These are phyloP conservation scores for Antitrichia curtipendula DNA, from an alignment of 225 moss, liverwort and hornwort genomes.

Conservation along the genomic window DNA sequence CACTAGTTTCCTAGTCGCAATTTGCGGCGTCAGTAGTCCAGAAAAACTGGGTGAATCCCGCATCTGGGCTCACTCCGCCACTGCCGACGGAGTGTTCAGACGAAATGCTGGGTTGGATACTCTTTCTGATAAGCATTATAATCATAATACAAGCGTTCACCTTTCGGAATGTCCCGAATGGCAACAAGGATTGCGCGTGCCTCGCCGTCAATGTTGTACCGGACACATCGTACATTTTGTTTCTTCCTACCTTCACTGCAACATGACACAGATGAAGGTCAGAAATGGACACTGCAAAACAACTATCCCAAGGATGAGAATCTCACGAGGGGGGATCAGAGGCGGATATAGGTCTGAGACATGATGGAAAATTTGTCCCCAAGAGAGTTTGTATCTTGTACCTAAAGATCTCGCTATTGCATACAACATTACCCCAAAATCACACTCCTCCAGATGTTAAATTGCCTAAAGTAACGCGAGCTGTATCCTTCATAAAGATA, in stretches of 20 bases:
- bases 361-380: neutral
- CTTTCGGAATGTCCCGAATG: slow-evolving; percentile 79
- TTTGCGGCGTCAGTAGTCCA: slow-evolving; percentile 1
- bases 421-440: neutral
- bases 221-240: slow-evolving; percentile 73
- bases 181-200: slow-evolving; percentile 74
- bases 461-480: neutral
- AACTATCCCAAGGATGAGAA: neutral
- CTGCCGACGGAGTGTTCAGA: slow-evolving; percentile 7
- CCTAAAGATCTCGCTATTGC: neutral
- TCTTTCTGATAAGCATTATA: slow-evolving; percentile 85
- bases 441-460: neutral
- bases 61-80: neutral
- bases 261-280: neutral
- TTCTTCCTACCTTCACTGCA: slow-evolving; percentile 84
- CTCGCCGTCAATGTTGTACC: slow-evolving; percentile 79
- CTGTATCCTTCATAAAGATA: neutral
- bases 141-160: slow-evolving; percentile 89
- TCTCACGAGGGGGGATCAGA: neutral
- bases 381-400: neutral
- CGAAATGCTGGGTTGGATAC: slow-evolving; percentile 90
- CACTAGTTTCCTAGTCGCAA: slow-evolving; percentile 6
- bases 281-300: neutral
- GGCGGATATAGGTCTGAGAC: neutral
- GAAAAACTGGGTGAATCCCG: neutral